Conservation (phyloP, 495 filamentous ascomycete species). For the Hypomontagnella submonticulosa region DNA sequence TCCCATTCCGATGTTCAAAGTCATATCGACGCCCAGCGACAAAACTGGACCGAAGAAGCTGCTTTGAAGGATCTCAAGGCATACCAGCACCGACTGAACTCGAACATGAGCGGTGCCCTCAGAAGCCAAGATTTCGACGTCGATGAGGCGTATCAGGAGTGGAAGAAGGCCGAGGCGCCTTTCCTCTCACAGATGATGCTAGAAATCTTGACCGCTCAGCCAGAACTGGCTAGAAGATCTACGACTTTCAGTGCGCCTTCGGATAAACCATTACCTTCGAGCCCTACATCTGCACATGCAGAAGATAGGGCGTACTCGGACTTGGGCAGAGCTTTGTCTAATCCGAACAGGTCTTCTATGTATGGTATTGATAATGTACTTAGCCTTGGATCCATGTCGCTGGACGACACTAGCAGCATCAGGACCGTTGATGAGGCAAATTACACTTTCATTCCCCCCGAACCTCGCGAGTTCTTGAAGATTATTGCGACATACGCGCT, state of each 20-base stretch:
- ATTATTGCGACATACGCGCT: constrained; percentile 79
- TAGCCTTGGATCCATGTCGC: constrained; percentile 76
- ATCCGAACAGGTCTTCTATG: constrained; percentile 49
- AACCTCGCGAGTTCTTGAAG: constrained; percentile 83
- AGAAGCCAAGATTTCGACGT: constrained; percentile 87
- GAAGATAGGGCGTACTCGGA: constrained; percentile 68
- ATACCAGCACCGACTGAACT: constrained; percentile 87
- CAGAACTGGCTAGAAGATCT: constrained; percentile 77
- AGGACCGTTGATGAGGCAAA: constrained; percentile 61
- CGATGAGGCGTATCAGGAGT: constrained; percentile 88
- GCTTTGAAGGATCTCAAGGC: constrained; percentile 90
- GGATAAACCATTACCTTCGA: constrained; percentile 61
- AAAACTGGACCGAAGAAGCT: constrained; percentile 88
- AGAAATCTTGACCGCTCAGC: constrained; percentile 84
- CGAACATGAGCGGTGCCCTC: constrained; percentile 79
- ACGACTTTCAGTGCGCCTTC: constrained; percentile 41
- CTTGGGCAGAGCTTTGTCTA: constrained; percentile 63
- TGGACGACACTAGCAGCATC: constrained; percentile 67
- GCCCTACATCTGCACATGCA: constrained; percentile 51
- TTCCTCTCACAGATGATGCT: constrained; percentile 94
- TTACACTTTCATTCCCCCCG: constrained; percentile 90
- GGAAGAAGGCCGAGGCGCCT: constrained; percentile 85
- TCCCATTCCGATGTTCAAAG: constrained; percentile 79
- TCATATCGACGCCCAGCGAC: constrained; percentile 84
- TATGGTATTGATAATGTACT: constrained; percentile 81